phyloP scores from a whole-genome alignment of 2,329 filamentous ascomycete species.

The Xylaria sp. region DNA sequence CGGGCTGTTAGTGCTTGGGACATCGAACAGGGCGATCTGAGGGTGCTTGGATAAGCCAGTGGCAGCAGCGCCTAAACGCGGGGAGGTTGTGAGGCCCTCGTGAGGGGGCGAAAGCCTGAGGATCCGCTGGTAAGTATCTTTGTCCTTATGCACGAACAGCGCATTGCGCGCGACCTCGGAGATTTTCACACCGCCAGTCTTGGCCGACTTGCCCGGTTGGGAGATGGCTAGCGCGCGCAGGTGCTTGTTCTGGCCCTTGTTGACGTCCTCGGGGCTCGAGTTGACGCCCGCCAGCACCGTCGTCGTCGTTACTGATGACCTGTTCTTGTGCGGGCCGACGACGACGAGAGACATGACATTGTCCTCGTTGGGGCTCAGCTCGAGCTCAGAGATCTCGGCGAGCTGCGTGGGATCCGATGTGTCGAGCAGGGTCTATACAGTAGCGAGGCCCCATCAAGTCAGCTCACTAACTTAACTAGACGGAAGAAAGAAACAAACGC shows the following conservation, averaged over 20 bases:
- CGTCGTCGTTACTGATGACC: conserved; percentile 54
- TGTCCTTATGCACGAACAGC: conserved; percentile 65
- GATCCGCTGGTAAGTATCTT: conserved; percentile 68
- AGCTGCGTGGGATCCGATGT: conserved; percentile 72
- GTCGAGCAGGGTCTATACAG: conserved; percentile 74
- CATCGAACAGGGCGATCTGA: conserved; percentile 84
- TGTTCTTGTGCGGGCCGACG: conserved; percentile 70
- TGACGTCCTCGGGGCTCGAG: conserved; percentile 76
- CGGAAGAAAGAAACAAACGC: too few relatives aligned
- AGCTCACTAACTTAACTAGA: conserved; percentile 19
- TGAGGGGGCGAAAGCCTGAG: conserved; percentile 65
- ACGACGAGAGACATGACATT: conserved; percentile 85
- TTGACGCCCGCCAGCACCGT: conserved; percentile 83
- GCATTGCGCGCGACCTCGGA: conserved; percentile 63
- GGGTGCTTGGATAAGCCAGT: conserved; percentile 80
- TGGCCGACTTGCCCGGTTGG: conserved; percentile 48
- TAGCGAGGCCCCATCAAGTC: conserved; percentile 34
- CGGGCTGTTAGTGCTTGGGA: conserved; percentile 64
- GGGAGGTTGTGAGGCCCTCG: conserved; percentile 57
- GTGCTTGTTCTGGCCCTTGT: conserved; percentile 84
- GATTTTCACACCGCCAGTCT: conserved; percentile 57
- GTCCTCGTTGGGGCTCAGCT: conserved; percentile 86
- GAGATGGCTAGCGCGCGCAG: conserved; percentile 79
- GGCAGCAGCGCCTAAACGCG: conserved; percentile 78
- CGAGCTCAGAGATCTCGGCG: conserved; percentile 75